Base-by-base conservation (phyloP, 148 eudicot species). In the Silene conica region DNA sequence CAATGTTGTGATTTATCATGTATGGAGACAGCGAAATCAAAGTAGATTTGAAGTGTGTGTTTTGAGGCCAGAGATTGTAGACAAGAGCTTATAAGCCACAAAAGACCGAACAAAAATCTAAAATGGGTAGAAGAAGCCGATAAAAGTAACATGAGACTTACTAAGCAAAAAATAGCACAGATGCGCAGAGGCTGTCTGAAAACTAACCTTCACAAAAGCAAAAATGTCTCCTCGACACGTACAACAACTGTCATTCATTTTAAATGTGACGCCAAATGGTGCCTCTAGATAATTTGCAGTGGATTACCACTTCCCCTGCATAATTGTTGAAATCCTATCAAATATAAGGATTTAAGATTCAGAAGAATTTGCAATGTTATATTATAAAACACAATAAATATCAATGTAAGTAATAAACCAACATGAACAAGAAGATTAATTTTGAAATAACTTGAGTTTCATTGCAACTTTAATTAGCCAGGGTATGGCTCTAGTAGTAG, bases 161-260 rank as follows among this genome's bases (percentile, higher is more conserved):
- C 16, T 15, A 16, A 12, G 2, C 43, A 50, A 8, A 11, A 67
- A 14, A 66, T 6, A 60, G 28, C 14, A 69, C 19, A 21, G 18
- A n/a, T n/a, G n/a, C n/a, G n/a, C n/a, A 25, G 77, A 55, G 38
- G 67, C 25, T 58, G 46, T 55, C 50, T 38, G 45, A 58, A 57
- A 25, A 73, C 76, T 72, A 77, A 90, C 98, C 98, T 95, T 95
- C 67, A 95, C 97, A 86, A 92, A 95, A 71, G 92, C 85, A 85
- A 76, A 75, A 87, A 95, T 4, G 89, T 83, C 85, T 95, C 97
- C 84, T 95, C 90, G 72, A 89, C 81, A 80, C 98, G 96, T 73
- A 90, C 96, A 52, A 92, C 89, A 75, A 95, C 98, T 8, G 98
- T 85, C 98, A 95, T 95, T 67, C 98, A 82, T 87, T 95, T 95